Conservation (phyloP, 805 yeast genomes). For the Candida montana region DNA sequence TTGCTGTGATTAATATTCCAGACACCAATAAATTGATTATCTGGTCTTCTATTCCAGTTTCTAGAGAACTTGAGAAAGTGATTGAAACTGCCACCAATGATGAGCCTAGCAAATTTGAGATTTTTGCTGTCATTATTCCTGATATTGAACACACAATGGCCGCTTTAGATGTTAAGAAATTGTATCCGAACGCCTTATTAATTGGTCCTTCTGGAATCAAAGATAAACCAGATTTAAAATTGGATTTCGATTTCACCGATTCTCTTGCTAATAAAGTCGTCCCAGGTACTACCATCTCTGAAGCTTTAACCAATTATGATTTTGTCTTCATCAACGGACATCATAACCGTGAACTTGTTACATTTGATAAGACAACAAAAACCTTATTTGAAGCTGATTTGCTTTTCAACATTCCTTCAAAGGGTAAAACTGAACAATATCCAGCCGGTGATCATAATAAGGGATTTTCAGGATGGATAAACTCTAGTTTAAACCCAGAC, state of each 20-base stretch:
- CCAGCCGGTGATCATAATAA: constrained; percentile 36
- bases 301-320: constrained; percentile 43
- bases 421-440: constrained; percentile 47
- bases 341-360: constrained; percentile 51
- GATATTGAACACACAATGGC: constrained; percentile 66
- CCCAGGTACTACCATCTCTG: constrained; percentile 28
- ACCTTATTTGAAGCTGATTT: constrained; percentile 57
- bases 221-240: constrained; percentile 29
- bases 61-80: constrained; percentile 37
- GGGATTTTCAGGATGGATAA: constrained; percentile 37
- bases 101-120: constrained; percentile 29
- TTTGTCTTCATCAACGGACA: constrained; percentile 55
- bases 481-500: constrained; percentile 38
- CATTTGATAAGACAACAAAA: constrained; percentile 42
- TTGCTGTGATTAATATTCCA: constrained; percentile 38
- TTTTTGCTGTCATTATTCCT: constrained; percentile 53
- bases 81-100: constrained; percentile 32
- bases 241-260: constrained; percentile 36
- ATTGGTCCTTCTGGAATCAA: constrained; percentile 43
- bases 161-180: constrained; percentile 43
- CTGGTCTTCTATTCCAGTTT: constrained; percentile 57
- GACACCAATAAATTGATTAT: constrained; percentile 32
- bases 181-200: constrained; percentile 45
- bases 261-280: constrained; percentile 33
- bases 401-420: constrained; percentile 50